phyloP scores from a whole-genome alignment of 2,329 filamentous ascomycete genomes.

The Apiospora marii region DNA sequence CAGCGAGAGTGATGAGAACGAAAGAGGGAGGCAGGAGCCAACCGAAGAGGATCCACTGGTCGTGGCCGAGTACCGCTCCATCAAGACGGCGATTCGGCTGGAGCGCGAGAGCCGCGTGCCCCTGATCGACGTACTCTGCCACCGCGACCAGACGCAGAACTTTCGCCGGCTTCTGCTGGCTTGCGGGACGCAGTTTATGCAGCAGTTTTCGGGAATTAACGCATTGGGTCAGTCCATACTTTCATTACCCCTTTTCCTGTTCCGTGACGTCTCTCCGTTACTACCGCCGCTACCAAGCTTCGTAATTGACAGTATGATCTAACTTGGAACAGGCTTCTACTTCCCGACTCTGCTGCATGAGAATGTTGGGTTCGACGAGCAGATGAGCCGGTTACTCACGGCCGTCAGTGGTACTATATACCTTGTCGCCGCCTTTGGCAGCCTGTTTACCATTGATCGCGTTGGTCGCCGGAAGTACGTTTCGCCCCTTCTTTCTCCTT shows the following conservation, averaged over 20 bases:
- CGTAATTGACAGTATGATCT: not conserved
- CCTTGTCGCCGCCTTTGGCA: constrained; percentile 45
- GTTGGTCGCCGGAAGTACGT: constrained; percentile 50
- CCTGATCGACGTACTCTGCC: constrained; percentile 43
- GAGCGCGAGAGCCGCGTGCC: constrained; percentile 46
- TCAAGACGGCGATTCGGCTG: constrained; percentile 44
- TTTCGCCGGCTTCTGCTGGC: constrained; percentile 47
- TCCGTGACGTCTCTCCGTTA: too few relatives aligned
- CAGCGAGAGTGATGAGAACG: constrained; percentile 28
- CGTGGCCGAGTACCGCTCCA: constrained; percentile 45
- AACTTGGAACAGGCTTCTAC: constrained; percentile 45
- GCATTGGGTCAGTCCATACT: constrained; percentile 37
- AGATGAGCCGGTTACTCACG: constrained; percentile 61
- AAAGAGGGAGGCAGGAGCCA: not conserved
- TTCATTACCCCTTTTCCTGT: not conserved
- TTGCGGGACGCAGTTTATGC: constrained; percentile 57
- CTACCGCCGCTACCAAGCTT: too few relatives aligned
- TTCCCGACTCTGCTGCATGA: constrained; percentile 63
- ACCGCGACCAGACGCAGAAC: constrained; percentile 47
- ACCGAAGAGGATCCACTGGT: constrained; percentile 36
- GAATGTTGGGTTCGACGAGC: constrained; percentile 60
- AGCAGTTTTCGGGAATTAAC: constrained; percentile 57
- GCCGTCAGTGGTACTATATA: constrained; percentile 57
- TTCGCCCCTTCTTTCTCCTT: too few relatives aligned
- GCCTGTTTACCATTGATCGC: constrained; percentile 49